phyloP scores from a whole-genome alignment of 306 rosid genomes.

The Prinsepia uniflora region DNA sequence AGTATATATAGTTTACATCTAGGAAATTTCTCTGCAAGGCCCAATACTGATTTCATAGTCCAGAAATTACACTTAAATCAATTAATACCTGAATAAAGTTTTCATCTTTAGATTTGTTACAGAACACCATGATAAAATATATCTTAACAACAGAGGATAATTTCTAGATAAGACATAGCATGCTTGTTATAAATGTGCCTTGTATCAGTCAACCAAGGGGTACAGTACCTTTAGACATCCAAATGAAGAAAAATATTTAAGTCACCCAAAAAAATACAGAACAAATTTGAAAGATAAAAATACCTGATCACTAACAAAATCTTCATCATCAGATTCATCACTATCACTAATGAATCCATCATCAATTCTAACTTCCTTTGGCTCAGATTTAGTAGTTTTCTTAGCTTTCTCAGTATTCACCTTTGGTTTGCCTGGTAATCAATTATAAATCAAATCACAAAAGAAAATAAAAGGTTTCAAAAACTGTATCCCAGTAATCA shows the following conservation, averaged over 20 bases:
- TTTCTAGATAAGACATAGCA: not conserved
- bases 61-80: not conserved
- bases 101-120: not conserved
- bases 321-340: slow-evolving; percentile 33
- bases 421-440: slow-evolving; percentile 23
- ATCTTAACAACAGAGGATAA: not conserved
- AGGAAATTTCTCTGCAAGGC: not conserved
- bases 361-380: slow-evolving; percentile 17
- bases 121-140: not conserved
- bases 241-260: not conserved
- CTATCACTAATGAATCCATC: not conserved
- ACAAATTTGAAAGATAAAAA: not conserved
- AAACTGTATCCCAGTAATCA: not conserved
- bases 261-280: not conserved
- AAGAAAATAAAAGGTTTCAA: not conserved
- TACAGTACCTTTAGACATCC: not conserved
- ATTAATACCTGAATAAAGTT: not conserved
- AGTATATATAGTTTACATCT: not conserved
- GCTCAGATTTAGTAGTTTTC: slow-evolving; percentile 30
- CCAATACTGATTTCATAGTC: not conserved
- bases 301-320: slow-evolving; percentile 30
- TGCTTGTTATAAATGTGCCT: not conserved
- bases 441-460: not conserved
- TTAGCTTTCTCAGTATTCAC: slow-evolving; percentile 33
- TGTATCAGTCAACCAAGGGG: not conserved